Base-by-base conservation (phyloP, 345 rosid species). In the Diplotaxis tenuifolia region DNA sequence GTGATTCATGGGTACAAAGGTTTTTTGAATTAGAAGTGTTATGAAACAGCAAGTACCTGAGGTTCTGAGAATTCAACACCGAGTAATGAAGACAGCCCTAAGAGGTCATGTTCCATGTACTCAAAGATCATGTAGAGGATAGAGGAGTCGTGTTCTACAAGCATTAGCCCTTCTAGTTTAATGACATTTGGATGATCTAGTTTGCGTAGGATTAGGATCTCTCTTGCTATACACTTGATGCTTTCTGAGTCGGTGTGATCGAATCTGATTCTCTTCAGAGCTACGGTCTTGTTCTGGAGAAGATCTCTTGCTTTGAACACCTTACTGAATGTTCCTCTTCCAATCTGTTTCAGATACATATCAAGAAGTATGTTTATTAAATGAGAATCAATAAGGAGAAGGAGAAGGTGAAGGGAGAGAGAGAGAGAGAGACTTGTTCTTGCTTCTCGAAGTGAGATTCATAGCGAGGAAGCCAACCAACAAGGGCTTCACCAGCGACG, bases 91-190 rank as follows among this genome's bases (percentile, higher is more conserved):
- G 90, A 80, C 74, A 94, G 86, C 74, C 96, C 95, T 9, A 89
- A 84, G 62, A 94, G 95, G 76, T 94, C 98, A 77, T 94, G 98
- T 71, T 94, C 97, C 97, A 94, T 94, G 78, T 91, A 94, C 78
- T 94, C 98, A 23, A 94, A 89, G 72, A 94, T 82, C 74, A 94
- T 85, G 82, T 89, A 91, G 77, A 94, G 80, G 79, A 73, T 85
- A 70, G 87, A 85, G 11, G 93, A 82, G 52, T 79, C 82, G 0
- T 7, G 54, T 32, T 73, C 79, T 31, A 91, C 83, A 49, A 96
- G 85, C 75, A 94, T 87, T 76, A 94, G 62, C 27, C 97, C 97
- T 82, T 94, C 91, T 71, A 91, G 67, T 82, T 89, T 94, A 18
- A 94, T 91, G 71, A 94, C 68, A 57, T 94, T 89, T 1, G 97